Conservation (phyloP, 2,329 filamentous ascomycete species). For the Tolypocladium pustulatum region DNA sequence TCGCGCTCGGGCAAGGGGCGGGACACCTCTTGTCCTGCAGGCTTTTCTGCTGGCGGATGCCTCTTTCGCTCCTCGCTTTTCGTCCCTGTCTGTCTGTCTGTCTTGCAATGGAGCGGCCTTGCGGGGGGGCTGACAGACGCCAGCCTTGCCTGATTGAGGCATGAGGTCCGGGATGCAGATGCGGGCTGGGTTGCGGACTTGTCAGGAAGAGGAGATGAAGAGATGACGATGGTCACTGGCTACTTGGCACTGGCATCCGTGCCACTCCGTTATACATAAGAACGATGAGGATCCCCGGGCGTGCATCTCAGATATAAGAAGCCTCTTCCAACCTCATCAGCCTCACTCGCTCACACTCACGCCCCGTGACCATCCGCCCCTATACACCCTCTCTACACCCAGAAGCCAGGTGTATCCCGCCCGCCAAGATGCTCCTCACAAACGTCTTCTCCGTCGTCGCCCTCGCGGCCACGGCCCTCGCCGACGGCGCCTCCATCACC, state of each 20-base stretch:
- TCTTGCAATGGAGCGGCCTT: background rate
- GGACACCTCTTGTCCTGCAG: background rate
- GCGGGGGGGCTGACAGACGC: background rate
- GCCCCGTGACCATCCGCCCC: background rate
- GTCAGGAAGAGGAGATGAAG: background rate
- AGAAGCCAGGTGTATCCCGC: background rate
- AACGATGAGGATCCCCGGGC: background rate
- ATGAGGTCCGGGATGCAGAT: background rate
- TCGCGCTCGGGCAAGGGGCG: background rate
- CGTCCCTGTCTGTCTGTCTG: no score
- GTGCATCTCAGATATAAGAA: background rate
- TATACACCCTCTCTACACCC: background rate
- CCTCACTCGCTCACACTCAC: background rate
- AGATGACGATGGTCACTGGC: background rate
- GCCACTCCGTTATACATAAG: background rate
- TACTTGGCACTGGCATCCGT: background rate
- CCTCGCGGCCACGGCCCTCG: constrained; percentile 15
- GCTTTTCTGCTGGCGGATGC: background rate
- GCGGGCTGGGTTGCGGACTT: background rate
- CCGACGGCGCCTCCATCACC: constrained; percentile 21
- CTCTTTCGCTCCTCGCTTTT: background rate
- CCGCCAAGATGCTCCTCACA: constrained; percentile 11
- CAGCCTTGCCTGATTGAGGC: background rate
- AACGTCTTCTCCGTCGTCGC: constrained; percentile 11
- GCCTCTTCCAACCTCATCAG: background rate